Evolutionary conservation across 176 grass and related monocot genomes (phyloP), one percentile per base, ranked within the genome.

Genomic region (Pontederia crassipes): DNA sequence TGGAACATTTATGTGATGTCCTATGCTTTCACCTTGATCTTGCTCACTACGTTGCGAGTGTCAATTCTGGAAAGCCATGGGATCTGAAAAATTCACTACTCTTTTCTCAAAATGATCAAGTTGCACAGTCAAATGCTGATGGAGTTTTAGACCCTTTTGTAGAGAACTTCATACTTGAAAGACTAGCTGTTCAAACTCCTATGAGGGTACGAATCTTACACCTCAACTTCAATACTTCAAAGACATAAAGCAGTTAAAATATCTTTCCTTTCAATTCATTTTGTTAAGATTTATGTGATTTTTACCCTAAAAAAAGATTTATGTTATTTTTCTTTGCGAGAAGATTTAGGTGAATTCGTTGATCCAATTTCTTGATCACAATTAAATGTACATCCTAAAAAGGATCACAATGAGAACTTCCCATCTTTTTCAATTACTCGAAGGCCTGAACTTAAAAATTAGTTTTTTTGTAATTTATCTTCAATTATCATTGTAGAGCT

Each of bases 21-120:
- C 79, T 96, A 72, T 96, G 92, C 75, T 96, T 96, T 64, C 83
- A 80, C 76, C 81, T 96, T 49, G 92, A 90, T 85, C 73, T 96
- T 76, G 81, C 92, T 63, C 68, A 75, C 64, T 96, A 78, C 57
- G 83, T 96, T 80, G 82, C 92, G 68, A 79, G 80, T 87, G 86
- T 80, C 57, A 96, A 96, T 81, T 90, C 86, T 81, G 86, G 83
- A 14, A 57, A 26, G 40, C 51, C 57, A 18, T 90, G 86, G 91
- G 76, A 86, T 83, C 69, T 76, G 59, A 87, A 72, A 75, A 80
- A 77, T 77, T 81, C 74, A 50, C 75, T 95, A 62, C 73, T 82
- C 48, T 90, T 95, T 75, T 81, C 82, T 68, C 82, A 83, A 76
- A 79, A 80, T 52, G 75, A 75, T 48, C 74, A 82, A 67, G 70